phyloP scores from a whole-genome alignment of 2,329 filamentous ascomycete genomes.

The Pestalotiopsis fici region DNA sequence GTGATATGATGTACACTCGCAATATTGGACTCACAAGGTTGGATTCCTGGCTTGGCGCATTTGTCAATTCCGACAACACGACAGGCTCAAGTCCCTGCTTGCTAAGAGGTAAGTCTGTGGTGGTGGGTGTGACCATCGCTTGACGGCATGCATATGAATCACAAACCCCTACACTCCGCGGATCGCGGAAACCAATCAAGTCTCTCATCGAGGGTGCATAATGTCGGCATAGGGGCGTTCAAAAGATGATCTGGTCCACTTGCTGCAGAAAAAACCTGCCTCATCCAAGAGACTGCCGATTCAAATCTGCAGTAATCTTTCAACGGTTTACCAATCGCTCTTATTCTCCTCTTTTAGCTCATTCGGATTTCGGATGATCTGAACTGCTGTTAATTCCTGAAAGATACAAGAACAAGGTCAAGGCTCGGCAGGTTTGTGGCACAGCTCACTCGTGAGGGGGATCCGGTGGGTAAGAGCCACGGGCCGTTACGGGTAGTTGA shows the following conservation, averaged over 20 bases:
- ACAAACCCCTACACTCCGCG: too few species aligned
- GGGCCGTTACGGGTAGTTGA: background rate
- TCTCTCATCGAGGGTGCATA: too few species aligned
- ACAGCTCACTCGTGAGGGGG: background rate
- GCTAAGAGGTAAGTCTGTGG: too few species aligned
- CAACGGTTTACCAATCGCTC: background rate
- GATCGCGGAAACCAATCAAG: background rate
- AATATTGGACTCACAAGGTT: too few species aligned
- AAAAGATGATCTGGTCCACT: background rate
- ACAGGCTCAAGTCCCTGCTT: too few species aligned
- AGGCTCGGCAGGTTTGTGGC: background rate
- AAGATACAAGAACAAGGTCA: too few species aligned
- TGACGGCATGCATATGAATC: too few species aligned
- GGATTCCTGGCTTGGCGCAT: too few species aligned
- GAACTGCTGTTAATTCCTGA: background rate
- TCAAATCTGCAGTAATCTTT: background rate
- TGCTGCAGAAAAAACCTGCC: background rate
- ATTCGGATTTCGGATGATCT: background rate
- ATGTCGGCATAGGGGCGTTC: background rate
- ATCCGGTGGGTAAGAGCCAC: background rate
- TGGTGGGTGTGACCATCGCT: too few species aligned
- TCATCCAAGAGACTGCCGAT: background rate
- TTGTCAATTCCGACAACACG: too few species aligned
- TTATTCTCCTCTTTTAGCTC: background rate
- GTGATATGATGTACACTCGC: too few species aligned